phyloP scores from a whole-genome alignment of 805 yeast genomes.

The Nakazawaea anatomiae region DNA sequence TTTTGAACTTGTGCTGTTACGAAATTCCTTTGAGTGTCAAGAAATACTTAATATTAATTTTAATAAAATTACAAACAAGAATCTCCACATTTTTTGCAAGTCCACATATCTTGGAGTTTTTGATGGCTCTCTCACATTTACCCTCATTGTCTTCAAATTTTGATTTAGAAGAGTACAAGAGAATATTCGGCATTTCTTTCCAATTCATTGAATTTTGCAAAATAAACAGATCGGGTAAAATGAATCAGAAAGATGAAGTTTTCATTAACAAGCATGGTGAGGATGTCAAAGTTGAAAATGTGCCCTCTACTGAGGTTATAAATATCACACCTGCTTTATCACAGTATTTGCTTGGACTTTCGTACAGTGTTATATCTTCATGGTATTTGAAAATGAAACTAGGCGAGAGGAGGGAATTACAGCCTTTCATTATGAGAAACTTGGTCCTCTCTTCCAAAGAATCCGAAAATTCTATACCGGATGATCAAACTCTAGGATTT shows the following conservation, averaged over 20 bases:
- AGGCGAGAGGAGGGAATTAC: slow-evolving; percentile 50
- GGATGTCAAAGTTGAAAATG: slow-evolving; percentile 45
- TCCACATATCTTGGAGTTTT: slow-evolving; percentile 71
- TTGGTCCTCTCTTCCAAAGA: slow-evolving; percentile 31
- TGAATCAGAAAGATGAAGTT: slow-evolving; percentile 37
- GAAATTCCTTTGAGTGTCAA: slow-evolving; percentile 73
- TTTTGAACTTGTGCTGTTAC: slow-evolving; percentile 71
- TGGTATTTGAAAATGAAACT: slow-evolving; percentile 67
- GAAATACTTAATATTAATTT: slow-evolving; percentile 58
- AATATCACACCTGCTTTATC: slow-evolving; percentile 46
- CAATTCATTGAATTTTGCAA: slow-evolving; percentile 58
- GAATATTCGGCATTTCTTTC: slow-evolving; percentile 81
- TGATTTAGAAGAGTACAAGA: slow-evolving; percentile 68
- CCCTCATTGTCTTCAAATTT: slow-evolving; percentile 67
- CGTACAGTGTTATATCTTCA: slow-evolving; percentile 60
- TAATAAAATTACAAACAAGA: slow-evolving; percentile 69
- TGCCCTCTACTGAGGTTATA: slow-evolving; percentile 45
- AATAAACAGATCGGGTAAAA: slow-evolving; percentile 13
- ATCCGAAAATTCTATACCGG: slow-evolving; percentile 22
- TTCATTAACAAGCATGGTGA: slow-evolving; percentile 30
- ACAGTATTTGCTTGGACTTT: slow-evolving; percentile 54
- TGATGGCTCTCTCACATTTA: slow-evolving; percentile 57
- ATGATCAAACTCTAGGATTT: slow-evolving; percentile 54
- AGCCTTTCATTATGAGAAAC: slow-evolving; percentile 58
- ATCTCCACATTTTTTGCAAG: slow-evolving; percentile 65